Evolutionary conservation across 768 basidiomycete species (phyloP), one percentile per base, ranked within the genome.

Genomic region (Auricularia sp.): DNA sequence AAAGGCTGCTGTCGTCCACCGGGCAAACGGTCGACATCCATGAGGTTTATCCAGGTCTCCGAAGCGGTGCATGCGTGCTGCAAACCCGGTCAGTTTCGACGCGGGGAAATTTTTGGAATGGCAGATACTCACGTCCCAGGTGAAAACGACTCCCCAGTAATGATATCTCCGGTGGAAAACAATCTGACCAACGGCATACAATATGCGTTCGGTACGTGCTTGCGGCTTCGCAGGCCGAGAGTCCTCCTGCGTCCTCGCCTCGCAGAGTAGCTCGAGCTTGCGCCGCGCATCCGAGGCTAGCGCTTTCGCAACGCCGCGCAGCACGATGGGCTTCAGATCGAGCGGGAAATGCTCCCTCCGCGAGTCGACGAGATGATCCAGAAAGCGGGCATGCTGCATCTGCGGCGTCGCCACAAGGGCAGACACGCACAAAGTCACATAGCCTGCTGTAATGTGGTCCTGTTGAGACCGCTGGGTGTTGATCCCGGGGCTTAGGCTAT

Each of bases 1-100:
- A 83, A 84, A 1, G 83, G 81, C 64, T 84, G 83, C 54, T 78
- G 66, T 29, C 76, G 71, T 21, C 83, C 81, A 23, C 73, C 68
- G 34, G 70, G 51, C 16, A 84, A 73, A 10, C 67, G 65, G 65
- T 79, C 74, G 1, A 83, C 74, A 29, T 70, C 68, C 81, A 81
- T 83, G 35, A 74, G 70, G 16, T 53, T 61, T 11, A 80, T 80
- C 82, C 81, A 83, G 33, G 68, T 72, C 58, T 79, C 77, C 8
- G 73, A 68, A 12, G 77, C 77, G 64, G 68, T 72, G 67, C 82
- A 84, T 8, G 14, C 18, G 60, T 66, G 63, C 65, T 66, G 43
- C 4, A 36, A 35, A 44, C 18, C 43, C 14, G 0, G 29, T 29
- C 59, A 61, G 59, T 61, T 11, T 59, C 58, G 21, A 21, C 35